Evolutionary conservation across 129 eudicot genomes (phyloP), one percentile per base, ranked within the genome.

Genomic region (Centaurea solstitialis): DNA sequence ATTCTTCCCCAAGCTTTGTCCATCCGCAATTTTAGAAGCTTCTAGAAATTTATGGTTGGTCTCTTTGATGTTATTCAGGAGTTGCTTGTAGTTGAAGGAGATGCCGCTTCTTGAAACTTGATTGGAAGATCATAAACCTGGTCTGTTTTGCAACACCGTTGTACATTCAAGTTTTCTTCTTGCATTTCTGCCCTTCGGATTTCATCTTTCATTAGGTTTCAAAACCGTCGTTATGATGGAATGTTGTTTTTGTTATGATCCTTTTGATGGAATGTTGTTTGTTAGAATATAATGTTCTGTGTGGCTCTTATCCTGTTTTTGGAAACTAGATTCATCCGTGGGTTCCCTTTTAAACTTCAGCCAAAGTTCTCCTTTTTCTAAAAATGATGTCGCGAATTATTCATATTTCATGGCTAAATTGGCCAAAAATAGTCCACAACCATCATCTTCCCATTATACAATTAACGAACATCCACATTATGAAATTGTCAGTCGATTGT

Each of bases 81-180:
- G 85, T 74, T 91, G 71, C 84, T 87, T 85, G 86, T 77, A 71
- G 76, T 83, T 39, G 83, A 79, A 59, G 91, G 77, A 70, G 89
- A 85, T 15, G 68, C 82, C 62, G 86, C 87, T 22, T 75, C 89
- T 30, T 71, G 78, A 33, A 76, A 77, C 38, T 12, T 33, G 57
- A 37, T 80, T 43, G 70, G 71, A 23, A 71, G 72, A 30, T 18
- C 53, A 39, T 53, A 23, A 17, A 77, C 33, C 18, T 66, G 3
- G 47, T 68, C 45, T 78, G 47, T 68, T 78, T 68, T 78, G 68
- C 68, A 64, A 64, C 68, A 64, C 22, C 68, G 30, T 22, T 64
- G 81, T 78, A 70, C 38, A 70, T 70, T 68, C 81, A 28, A 66
- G 39, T 40, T 59, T 28, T 5, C n/a, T 35, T 75, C 30, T 30